Evolutionary conservation across 2,329 filamentous ascomycete species (phyloP).

Genomic region (Sporothrix schenckii): DNA sequence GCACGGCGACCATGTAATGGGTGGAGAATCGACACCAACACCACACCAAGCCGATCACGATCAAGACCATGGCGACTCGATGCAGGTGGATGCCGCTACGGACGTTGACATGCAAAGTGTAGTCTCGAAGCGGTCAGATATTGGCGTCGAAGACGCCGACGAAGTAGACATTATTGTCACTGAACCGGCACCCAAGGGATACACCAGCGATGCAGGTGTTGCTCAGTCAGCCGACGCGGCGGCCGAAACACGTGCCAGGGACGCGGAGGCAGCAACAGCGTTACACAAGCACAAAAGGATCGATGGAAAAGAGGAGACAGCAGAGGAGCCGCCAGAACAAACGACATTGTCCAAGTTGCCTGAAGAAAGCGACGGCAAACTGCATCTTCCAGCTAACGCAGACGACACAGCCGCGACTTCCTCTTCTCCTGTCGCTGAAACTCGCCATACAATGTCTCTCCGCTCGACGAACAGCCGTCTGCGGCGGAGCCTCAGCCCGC

Average conservation of each 20-base stretch:
- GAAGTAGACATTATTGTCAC: not conserved
- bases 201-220: not conserved
- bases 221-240: not conserved
- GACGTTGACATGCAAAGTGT: slow-evolving; percentile 35
- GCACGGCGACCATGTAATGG: slow-evolving; percentile 17
- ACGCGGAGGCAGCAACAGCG: not conserved
- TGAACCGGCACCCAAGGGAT: not conserved
- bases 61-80: slow-evolving; percentile 27
- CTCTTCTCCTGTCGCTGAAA: slow-evolving; percentile 11
- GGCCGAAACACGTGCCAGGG: not conserved
- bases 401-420: not conserved
- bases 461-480: slow-evolving; percentile 30
- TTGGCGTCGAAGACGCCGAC: not conserved
- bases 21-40: slow-evolving; percentile 2
- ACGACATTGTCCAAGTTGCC: not conserved
- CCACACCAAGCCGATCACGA: not conserved
- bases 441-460: slow-evolving; percentile 33
- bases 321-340: not conserved
- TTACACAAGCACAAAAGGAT: slow-evolving; percentile 17
- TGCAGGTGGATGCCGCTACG: slow-evolving; percentile 32
- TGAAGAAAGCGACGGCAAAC: not conserved
- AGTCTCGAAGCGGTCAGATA: slow-evolving; percentile 20
- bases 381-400: slow-evolving; percentile 2
- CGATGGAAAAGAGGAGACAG: not conserved
- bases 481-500: slow-evolving; percentile 25